Evolutionary conservation across 306 rosid species (phyloP), one percentile per base, ranked within the genome.

Genomic region (Castanea sativa): DNA sequence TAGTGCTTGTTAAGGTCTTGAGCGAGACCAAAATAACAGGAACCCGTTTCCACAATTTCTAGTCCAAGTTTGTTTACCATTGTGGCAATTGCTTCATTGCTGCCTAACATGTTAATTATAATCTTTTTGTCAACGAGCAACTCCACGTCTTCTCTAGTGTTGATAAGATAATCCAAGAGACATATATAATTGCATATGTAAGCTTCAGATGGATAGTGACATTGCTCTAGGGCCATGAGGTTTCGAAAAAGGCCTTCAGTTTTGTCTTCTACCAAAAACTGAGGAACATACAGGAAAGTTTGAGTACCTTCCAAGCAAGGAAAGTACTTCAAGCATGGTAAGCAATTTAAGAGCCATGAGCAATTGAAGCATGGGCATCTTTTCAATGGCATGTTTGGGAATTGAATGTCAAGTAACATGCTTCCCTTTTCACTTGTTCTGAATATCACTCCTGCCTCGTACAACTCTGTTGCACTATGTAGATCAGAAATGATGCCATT

Each of bases 201-300:
- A n/a, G 74, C 19, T 1, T 75, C 1, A 3, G 32, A 0, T 1
- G 83, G 79, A 52, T 78, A 81, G n/a, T 72, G 71, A 29, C 84
- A 81, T 73, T 81, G 85, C 55, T 81, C 82, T 21, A 84, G 27
- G 12, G 87, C 87, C 73, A 84, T 77, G 6, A 84, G 38, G 20
- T 80, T 84, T 49, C 82, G 51, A 0, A 78, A 27, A 16, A 73
- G 5, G 43, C 78, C 30, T 20, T 78, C 85, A 1, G 81, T 78
- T 2, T 19, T 21, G 55, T 64, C 43, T 1, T 78, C 55, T 1
- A 78, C 35, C n/a, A 4, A 20, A 25, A 81, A 45, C 0, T 11
- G 10, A 3, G 83, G 78, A 10, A 85, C 7, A n/a, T 20, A 10
- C 15, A 78, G 45, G 60, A 4, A 18, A 77, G 65, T 61, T 6